These are phyloP conservation scores for Tilletia walkeri DNA, from an alignment of 1,284 basidiomycete genomes.

Conservation along the genomic window DNA sequence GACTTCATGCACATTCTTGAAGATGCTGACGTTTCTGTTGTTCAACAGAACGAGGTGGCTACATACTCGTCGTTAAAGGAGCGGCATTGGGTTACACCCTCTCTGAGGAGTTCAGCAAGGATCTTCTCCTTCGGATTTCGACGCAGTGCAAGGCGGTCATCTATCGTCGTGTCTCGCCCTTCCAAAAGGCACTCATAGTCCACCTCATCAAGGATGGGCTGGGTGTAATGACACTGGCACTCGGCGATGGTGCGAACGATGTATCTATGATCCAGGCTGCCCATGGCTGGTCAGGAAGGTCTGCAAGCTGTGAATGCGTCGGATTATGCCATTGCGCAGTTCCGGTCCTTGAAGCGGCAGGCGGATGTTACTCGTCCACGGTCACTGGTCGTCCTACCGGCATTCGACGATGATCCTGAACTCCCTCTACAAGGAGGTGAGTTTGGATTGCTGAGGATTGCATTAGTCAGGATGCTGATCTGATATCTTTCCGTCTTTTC, in stretches of 20 bases:
- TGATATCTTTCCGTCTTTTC: conserved; percentile 55
- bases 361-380: conserved; percentile 81
- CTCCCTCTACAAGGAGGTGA: conserved; percentile 24
- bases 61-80: conserved; percentile 92
- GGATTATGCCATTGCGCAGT: conserved; percentile 96
- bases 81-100: conserved; percentile 90
- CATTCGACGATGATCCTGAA: conserved; percentile 86
- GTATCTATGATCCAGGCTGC: conserved; percentile 67
- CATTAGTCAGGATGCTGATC: no score
- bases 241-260: conserved; percentile 69
- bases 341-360: conserved; percentile 87
- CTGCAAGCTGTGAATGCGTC: conserved; percentile 94
- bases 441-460: conserved; percentile 32
- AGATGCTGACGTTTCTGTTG: background rate
- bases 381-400: conserved; percentile 95
- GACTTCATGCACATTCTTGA: conserved; percentile 60
- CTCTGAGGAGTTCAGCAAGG: conserved; percentile 66
- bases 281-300: conserved; percentile 91
- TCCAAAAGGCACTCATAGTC: conserved; percentile 96
- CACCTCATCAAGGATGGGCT: conserved; percentile 97
- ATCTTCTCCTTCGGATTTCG: conserved; percentile 89
- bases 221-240: conserved; percentile 85
- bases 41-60: conserved; percentile 65
- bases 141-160: conserved; percentile 97
- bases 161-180: conserved; percentile 94